Percentiles rank a stretch among this genome's conserved stretches.
Conservation (phyloP, 83 land plant genomes). For the Thuja plicata region DNA sequence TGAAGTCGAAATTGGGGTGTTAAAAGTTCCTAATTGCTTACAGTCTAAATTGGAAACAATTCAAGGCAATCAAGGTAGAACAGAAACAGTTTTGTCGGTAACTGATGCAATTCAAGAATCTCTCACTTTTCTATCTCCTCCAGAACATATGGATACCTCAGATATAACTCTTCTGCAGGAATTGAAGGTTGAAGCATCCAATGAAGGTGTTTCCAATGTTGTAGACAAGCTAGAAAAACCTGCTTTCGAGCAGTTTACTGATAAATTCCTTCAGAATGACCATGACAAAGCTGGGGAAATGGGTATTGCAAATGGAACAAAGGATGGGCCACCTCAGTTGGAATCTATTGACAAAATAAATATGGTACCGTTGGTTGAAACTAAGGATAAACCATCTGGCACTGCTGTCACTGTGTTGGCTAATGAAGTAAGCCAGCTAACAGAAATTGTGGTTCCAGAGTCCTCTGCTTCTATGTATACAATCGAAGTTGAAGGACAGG, state of each 20-base stretch:
- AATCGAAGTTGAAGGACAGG: neutral
- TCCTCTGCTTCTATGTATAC: neutral
- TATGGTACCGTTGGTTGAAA: neutral
- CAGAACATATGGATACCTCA: neutral
- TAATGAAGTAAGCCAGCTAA: neutral
- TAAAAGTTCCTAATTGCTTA: neutral
- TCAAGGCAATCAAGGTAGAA: neutral
- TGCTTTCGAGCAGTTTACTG: neutral
- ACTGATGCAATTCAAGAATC: slow-evolving; percentile 6
- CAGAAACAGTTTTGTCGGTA: neutral
- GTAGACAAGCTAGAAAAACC: neutral
- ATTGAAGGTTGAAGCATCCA: neutral
- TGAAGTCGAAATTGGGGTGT: neutral
- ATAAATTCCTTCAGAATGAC: neutral
- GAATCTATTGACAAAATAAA: neutral
- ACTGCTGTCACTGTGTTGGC: neutral
- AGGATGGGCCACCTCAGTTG: neutral
- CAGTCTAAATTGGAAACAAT: neutral
- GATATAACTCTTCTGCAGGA: neutral
- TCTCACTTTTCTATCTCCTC: neutral
- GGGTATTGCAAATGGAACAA: neutral
- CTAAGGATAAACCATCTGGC: slow-evolving; percentile 6
- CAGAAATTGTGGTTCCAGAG: neutral
- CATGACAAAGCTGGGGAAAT: neutral
- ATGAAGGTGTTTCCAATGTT: neutral